Evolutionary conservation across 1,284 basidiomycete species (phyloP).

Genomic region (Afroboletus lepidellus): DNA sequence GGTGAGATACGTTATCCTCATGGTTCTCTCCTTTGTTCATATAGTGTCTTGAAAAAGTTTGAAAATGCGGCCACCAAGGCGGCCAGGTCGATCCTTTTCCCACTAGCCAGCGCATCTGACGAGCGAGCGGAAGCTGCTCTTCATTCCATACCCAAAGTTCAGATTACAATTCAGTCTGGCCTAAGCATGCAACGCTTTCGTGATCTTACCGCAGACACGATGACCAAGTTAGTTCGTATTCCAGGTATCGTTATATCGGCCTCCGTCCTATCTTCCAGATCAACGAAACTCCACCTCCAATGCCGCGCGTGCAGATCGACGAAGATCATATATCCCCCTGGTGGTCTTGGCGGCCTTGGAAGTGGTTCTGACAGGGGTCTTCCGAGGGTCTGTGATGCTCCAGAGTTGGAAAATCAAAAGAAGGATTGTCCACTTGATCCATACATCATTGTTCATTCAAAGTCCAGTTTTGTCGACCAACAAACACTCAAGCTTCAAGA

Average conservation of each 20-base stretch:
- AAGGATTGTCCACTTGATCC: constrained; percentile 97
- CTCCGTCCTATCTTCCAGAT: constrained; percentile 90
- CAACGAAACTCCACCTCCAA: constrained; percentile 89
- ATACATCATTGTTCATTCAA: constrained; percentile 94
- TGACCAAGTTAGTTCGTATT: constrained; percentile 94
- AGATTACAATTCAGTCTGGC: constrained; percentile 86
- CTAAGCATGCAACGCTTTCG: constrained; percentile 94
- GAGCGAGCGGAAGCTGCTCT: constrained; percentile 55
- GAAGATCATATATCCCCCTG: constrained; percentile 79
- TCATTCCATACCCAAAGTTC: constrained; percentile 80
- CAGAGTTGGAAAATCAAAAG: constrained; percentile 70
- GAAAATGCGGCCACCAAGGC: constrained; percentile 85
- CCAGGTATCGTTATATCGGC: constrained; percentile 99
- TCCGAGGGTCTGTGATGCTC: constrained; percentile 82
- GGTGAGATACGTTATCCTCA: constrained; percentile 43
- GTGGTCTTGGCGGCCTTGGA: constrained; percentile 85
- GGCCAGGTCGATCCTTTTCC: constrained; percentile 79
- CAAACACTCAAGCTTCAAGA: constrained; percentile 98
- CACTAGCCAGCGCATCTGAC: constrained; percentile 53
- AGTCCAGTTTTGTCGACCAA: constrained; percentile 93
- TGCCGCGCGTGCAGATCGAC: constrained; percentile 88
- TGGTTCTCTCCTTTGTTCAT: neutral
- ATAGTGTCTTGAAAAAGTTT: constrained; percentile 60
- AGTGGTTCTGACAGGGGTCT: constrained; percentile 78
- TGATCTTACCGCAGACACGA: constrained; percentile 88